Evolutionary conservation across 441 rosid species (phyloP), one percentile per base, ranked within the genome.

Genomic region (Raphanus hybrid): DNA sequence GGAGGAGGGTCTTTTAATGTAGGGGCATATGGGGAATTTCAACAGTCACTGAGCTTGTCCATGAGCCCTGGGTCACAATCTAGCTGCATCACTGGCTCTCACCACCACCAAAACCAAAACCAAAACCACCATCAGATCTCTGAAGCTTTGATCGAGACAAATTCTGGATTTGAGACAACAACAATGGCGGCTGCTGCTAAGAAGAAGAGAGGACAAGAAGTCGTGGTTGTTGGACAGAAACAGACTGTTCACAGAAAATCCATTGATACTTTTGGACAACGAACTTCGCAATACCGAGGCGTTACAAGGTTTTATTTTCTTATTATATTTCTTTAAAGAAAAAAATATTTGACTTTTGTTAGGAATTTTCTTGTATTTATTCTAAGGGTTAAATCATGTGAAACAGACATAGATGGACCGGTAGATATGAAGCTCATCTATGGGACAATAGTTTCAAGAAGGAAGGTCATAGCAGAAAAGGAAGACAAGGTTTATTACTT

Each of bases 371-470:
- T 52, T 59, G 57, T 71, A 65, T 16, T 59, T 66, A 67, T 61
- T 37, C 0, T 23, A 67, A 43, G 4, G 67, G 29, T 50, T 64
- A 41, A 48, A 23, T 67, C 18, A 48, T 64, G 41, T 35, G 45
- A 75, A 69, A 80, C 78, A 95, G 99, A 83, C 99, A 95, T 81
- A 87, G 99, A 81, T 96, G 96, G 98, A 91, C 97, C 14, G 99
- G 99, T 52, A 90, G 97, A 80, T 95, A 95, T 82, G 99, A 95
- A 88, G 99, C 99, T 26, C 99, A 93, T 84, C 87, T 95, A 16
- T 95, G 99, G 99, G 99, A 95, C 84, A 95, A 95, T 65, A 95
- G 98, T 82, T 91, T 96, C 84, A 95, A 95, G 94, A 95, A 93
- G 73, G 99, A 95, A 85, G 98, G 99, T 23, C 99, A 95, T 10